Conservation (phyloP, 768 basidiomycete species). For the Obba rivulosa region DNA sequence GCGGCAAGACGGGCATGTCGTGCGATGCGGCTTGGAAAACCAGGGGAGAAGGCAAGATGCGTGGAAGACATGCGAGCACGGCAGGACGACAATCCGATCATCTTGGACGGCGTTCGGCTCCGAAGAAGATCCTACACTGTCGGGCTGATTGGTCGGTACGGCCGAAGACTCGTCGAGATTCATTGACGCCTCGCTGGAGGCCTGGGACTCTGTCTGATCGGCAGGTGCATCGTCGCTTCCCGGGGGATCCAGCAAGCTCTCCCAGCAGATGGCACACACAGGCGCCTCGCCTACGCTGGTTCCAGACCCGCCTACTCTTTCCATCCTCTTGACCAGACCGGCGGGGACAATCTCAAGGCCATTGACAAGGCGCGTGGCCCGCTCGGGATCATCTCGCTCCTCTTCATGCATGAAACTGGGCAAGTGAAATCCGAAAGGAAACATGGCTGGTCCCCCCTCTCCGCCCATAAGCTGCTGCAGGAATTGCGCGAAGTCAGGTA, state of each 20-base stretch:
- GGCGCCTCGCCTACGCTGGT: slow-evolving; percentile 27
- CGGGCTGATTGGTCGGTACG: background rate
- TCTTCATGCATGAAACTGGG: slow-evolving; percentile 21
- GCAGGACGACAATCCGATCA: slow-evolving; percentile 58
- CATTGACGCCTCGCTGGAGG: slow-evolving; percentile 7
- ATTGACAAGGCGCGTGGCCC: slow-evolving; percentile 56
- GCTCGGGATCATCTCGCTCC: slow-evolving; percentile 56
- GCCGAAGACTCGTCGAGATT: slow-evolving; percentile 11
- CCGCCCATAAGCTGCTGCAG: too few relatives aligned
- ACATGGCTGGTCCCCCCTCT: background rate
- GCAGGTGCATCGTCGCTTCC: slow-evolving; percentile 24
- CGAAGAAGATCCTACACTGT: background rate
- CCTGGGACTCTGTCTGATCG: slow-evolving; percentile 6
- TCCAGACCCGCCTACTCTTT: slow-evolving; percentile 38
- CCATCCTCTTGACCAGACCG: slow-evolving; percentile 61
- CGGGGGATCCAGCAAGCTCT: slow-evolving; percentile 47
- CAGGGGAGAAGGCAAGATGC: slow-evolving; percentile 73
- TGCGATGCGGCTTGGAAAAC: slow-evolving; percentile 74
- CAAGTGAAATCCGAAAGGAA: slow-evolving; percentile 20
- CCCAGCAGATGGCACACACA: slow-evolving; percentile 75
- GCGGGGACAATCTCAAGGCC: slow-evolving; percentile 63
- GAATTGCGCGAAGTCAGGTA: background rate
- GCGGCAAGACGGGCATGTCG: slow-evolving; percentile 79
- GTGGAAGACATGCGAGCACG: slow-evolving; percentile 81
- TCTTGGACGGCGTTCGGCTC: background rate